Base-by-base conservation (phyloP, 176 grass and related monocot species). In the Calamus simplicifolius region DNA sequence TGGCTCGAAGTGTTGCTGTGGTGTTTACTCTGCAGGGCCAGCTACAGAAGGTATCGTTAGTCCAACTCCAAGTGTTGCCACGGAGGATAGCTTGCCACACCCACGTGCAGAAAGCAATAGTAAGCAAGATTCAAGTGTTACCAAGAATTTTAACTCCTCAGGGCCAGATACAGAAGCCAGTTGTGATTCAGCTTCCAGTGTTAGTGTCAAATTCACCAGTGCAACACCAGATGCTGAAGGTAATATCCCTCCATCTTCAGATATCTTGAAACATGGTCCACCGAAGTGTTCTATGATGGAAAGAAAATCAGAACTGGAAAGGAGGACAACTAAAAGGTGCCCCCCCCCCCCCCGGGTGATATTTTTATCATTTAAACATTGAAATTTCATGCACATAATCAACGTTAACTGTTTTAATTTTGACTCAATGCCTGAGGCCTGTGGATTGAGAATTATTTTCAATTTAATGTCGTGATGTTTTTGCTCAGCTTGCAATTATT, bases 151-250 rank as follows among this genome's bases (percentile, higher is more conserved):
- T 16, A 64, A 27, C 54, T 77, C 75, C 57, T 74, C 59, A 67
- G 48, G 64, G 53, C 31, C 56, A 69, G 19, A 57, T 19, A 75
- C 19, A 54, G 61, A 58, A 57, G 54, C 1, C 53, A 56, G 49
- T 21, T 31, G 48, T 31, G 62, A 69, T 56, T 27, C 78, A 57
- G 61, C 63, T 18, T 88, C 71, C 67, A 69, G 6, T 69, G 19
- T 50, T 0, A 54, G 13, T 26, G 16, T 3, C 14, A n/a, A 3
- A n/a, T 52, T 16, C 26, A 30, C 15, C 26, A 17, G 21, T 25
- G 19, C 25, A 17, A 15, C 14, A 26, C 6, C 49, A 67, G 50
- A 25, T 30, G 5, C 26, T 19, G 50, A 29, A 30, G 50, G 21
- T 26, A 67, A 2, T 54, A 12, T 17, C 27, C 6, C 29, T 67